Evolutionary conservation across 768 basidiomycete genomes (phyloP), one percentile per base, ranked within the genome.

Genomic region (Scleroderma citrinum): DNA sequence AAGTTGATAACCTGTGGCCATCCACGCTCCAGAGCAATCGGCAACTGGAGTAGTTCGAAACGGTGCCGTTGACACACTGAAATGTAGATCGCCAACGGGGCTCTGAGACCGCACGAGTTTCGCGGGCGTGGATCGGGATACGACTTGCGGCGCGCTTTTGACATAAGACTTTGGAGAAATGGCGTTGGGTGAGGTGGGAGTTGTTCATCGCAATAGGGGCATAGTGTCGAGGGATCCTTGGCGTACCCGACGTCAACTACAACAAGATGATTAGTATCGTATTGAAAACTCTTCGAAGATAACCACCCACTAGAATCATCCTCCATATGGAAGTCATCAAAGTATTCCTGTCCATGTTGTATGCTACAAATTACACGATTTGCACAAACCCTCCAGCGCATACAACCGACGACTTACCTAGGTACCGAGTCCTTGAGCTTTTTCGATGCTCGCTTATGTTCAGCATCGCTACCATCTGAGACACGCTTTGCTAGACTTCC

Each of bases 1-100:
- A 87, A 92, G 45, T 88, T 72, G 26, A 92, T 87, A 5, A 59
- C 60, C 56, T 80, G 82, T 1, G 89, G 90, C 90, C 90, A 92
- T 4, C 88, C 87, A 47, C 76, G 77, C 30, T 66, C 61, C 44
- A 81, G 71, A 4, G 89, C 90, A 52, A 82, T 76, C 0, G 90
- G 90, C 3, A 92, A 69, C 49, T 84, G 77, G 47, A 82, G 69
- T 17, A 72, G 77, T 66, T 92, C 90, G 53, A 90, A 91, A 7
- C 77, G 75, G 67, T 92, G 90, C 4, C 87, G 76, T 56, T 86
- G 83, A 58, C 90, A 92, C 0, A 86, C 76, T 3, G 74, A 71
- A 39, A 86, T 76, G 56, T 82, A 92, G 10, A 73, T 66, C 0
- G 75, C 67, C 41, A 76, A 59, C 0, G 71, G 63, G 4, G 77